Conservation (phyloP, 129 eudicot genomes). For the Flaveria ramosissima region DNA sequence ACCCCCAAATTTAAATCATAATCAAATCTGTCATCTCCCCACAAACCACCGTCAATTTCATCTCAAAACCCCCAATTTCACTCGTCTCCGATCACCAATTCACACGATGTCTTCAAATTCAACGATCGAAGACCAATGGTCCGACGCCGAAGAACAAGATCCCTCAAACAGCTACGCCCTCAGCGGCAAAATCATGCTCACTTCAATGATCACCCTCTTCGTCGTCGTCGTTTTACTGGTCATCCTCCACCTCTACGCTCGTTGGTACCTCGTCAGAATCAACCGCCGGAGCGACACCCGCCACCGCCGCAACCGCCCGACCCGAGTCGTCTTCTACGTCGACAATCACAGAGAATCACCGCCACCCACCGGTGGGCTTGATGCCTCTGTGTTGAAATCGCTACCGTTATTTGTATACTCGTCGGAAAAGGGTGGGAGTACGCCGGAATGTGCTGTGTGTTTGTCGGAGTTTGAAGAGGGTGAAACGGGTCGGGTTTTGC, state of each 20-base stretch:
- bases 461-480: conserved; percentile 80
- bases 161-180: conserved; percentile 51
- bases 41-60: no score
- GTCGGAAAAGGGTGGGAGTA: conserved; percentile 14
- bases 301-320: conserved; percentile 42
- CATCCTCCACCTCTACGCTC: conserved; percentile 67
- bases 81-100: not conserved
- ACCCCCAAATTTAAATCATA: not conserved
- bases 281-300: conserved; percentile 48
- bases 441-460: conserved; percentile 81
- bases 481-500: conserved; percentile 65
- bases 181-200: conserved; percentile 80
- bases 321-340: conserved; percentile 54
- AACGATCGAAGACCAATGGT: not conserved
- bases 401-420: conserved; percentile 58
- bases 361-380: conserved; percentile 44
- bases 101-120: conserved; percentile 19
- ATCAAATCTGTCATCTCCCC: no score
- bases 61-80: no score
- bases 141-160: not conserved
- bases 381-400: conserved; percentile 40
- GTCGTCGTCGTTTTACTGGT: conserved; percentile 58
- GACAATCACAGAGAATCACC: conserved; percentile 27
- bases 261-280: conserved; percentile 66
- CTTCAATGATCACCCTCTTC: conserved; percentile 66